Evolutionary conservation across 345 rosid species (phyloP).

Genomic region (Hibiscus mutabilis): DNA sequence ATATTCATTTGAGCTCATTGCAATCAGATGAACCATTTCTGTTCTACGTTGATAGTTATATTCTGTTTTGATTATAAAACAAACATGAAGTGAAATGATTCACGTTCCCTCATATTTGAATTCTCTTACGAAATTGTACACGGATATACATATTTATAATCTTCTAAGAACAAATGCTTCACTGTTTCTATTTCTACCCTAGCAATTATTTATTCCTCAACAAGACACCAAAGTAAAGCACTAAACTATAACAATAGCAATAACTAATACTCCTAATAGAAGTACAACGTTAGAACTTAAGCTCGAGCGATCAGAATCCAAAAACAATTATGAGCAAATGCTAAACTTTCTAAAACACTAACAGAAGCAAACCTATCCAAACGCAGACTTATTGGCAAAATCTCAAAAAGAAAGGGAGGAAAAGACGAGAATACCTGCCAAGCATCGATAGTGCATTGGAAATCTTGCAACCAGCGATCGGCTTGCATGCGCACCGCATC

Average conservation of each 20-base stretch:
- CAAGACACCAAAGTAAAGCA: too few species aligned
- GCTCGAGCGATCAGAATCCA: background rate
- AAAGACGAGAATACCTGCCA: slow-evolving; percentile 62
- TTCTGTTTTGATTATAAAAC: background rate
- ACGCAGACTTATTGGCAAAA: background rate
- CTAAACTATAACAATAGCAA: background rate
- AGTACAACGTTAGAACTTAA: background rate
- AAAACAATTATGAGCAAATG: background rate
- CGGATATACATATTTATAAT: background rate
- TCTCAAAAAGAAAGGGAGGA: slow-evolving; percentile 12
- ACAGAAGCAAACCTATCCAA: background rate
- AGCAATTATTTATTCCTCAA: too few species aligned
- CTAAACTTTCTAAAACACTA: background rate
- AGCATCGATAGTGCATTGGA: slow-evolving; percentile 96
- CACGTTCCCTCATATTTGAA: background rate
- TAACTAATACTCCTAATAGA: background rate
- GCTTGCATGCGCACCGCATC: slow-evolving; percentile 79
- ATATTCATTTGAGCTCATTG: too few species aligned
- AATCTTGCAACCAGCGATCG: slow-evolving; percentile 88
- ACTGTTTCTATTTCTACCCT: too few species aligned
- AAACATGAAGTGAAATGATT: background rate
- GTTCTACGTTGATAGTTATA: too few species aligned
- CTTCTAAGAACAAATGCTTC: background rate
- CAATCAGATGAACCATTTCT: background rate
- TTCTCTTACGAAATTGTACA: background rate